A percentile compares a stretch with the other conserved stretches of the same genome.
These are phyloP conservation scores for Aspergillus sp. DNA, from an alignment of 2,329 filamentous ascomycete species.

Conservation along the genomic window DNA sequence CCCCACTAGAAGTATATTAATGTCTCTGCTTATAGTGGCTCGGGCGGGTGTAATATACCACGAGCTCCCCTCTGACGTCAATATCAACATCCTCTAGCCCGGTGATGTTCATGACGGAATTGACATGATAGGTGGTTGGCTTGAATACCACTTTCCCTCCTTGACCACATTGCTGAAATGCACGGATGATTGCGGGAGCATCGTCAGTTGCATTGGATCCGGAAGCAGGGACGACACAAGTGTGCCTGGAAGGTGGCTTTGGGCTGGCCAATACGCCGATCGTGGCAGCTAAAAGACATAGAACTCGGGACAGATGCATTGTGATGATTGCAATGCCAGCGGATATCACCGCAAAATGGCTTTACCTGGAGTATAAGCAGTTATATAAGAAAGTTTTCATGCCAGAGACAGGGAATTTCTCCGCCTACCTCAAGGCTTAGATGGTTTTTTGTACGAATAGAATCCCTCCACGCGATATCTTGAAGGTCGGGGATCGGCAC, in stretches of 20 bases:
- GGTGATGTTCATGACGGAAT: conserved; percentile 50
- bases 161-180: conserved; percentile 49
- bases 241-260: not conserved
- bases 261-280: not conserved
- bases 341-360: too few species aligned
- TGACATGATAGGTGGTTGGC: conserved; percentile 49
- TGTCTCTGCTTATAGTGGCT: not conserved
- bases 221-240: conserved; percentile 11
- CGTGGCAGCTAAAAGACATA: not conserved
- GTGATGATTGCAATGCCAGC: not conserved
- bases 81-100: conserved; percentile 47
- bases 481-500: too few species aligned
- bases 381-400: too few species aligned
- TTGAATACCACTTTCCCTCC: conserved; percentile 52
- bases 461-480: too few species aligned
- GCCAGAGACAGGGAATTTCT: too few species aligned
- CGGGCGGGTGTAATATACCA: conserved; percentile 32
- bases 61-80: conserved; percentile 47
- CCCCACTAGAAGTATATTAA: conserved; percentile 24
- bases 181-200: conserved; percentile 50
- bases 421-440: too few species aligned
- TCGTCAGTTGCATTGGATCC: conserved; percentile 40
- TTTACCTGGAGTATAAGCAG: too few species aligned
- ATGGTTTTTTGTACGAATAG: too few species aligned
- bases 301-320: not conserved